phyloP scores from a whole-genome alignment of 2,329 filamentous ascomycete genomes.

The Penicillium sp. region DNA sequence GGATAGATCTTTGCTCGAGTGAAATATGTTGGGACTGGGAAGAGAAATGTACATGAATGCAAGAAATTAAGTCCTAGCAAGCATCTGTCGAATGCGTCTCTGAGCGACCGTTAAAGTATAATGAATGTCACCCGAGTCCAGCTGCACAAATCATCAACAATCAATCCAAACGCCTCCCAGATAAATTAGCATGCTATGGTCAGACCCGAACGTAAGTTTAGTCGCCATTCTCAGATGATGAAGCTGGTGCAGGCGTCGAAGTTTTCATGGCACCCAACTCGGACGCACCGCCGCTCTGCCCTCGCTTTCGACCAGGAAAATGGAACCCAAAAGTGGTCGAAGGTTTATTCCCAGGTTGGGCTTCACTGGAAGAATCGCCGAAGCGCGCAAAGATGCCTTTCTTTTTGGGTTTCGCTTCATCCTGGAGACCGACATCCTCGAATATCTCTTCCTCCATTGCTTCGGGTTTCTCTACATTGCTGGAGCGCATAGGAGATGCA shows the following conservation, averaged over 20 bases:
- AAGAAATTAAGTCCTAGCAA: not conserved
- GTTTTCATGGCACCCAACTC: conserved; percentile 62
- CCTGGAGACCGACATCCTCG: conserved; percentile 81
- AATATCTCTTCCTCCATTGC: conserved; percentile 74
- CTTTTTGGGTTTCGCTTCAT: conserved; percentile 68
- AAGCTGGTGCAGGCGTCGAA: conserved; percentile 12
- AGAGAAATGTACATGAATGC: conserved; percentile 12
- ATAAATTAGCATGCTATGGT: conserved; percentile 2
- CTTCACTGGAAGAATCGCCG: conserved; percentile 50
- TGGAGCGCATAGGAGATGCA: conserved; percentile 55
- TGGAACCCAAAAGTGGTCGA: conserved; percentile 55
- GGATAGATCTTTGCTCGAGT: too few relatives aligned
- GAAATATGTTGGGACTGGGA: not conserved
- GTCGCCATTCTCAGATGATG: conserved; percentile 14
- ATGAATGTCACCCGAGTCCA: not conserved
- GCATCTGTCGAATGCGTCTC: too few relatives aligned
- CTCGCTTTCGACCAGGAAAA: conserved; percentile 65
- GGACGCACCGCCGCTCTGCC: conserved; percentile 62
- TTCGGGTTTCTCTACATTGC: conserved; percentile 54
- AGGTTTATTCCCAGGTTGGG: conserved; percentile 40
- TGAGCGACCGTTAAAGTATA: not conserved
- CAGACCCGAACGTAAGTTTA: conserved; percentile 14
- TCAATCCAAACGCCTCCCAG: conserved; percentile 2
- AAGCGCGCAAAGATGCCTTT: conserved; percentile 73
- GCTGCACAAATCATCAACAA: not conserved